Evolutionary conservation across 495 filamentous ascomycete genomes (phyloP).

Genomic region (Xylaria castorea): DNA sequence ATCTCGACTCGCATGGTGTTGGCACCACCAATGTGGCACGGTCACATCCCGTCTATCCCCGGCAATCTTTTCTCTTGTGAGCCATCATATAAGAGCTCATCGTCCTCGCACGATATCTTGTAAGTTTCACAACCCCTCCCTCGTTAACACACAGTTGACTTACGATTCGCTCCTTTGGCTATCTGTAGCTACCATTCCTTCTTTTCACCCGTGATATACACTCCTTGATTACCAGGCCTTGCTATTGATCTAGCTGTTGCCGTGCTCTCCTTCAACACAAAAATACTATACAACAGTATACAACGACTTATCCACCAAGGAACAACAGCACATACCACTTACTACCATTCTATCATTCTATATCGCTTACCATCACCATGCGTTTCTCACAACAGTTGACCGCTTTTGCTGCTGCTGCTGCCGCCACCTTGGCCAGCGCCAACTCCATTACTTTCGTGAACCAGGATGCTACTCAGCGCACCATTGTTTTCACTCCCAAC

Average conservation of each 20-base stretch:
- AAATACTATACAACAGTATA: constrained; percentile 27
- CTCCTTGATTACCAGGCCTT: constrained; percentile 36
- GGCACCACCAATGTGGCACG: constrained; percentile 15
- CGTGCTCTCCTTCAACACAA: constrained; percentile 31
- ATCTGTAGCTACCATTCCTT: constrained; percentile 38
- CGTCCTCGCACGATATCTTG: constrained; percentile 9
- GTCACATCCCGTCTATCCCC: constrained; percentile 7
- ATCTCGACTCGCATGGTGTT: constrained; percentile 4
- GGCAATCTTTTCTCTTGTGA: background rate
- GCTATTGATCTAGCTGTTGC: constrained; percentile 35
- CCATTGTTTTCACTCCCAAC: constrained; percentile 51
- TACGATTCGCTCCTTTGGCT: constrained; percentile 33
- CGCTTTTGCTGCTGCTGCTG: constrained; percentile 38
- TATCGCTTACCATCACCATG: constrained; percentile 30
- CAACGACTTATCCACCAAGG: constrained; percentile 27
- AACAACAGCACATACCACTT: constrained; percentile 24
- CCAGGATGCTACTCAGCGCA: constrained; percentile 54
- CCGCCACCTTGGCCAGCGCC: constrained; percentile 42
- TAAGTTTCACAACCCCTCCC: constrained; percentile 21
- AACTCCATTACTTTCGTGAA: constrained; percentile 56
- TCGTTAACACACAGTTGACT: constrained; percentile 28
- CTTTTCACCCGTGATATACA: constrained; percentile 35
- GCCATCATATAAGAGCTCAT: constrained; percentile 18
- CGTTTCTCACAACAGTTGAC: constrained; percentile 39
- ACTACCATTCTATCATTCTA: constrained; percentile 14